phyloP scores from a whole-genome alignment of 164 flowering plant species.

The Magnolia officinalis region DNA sequence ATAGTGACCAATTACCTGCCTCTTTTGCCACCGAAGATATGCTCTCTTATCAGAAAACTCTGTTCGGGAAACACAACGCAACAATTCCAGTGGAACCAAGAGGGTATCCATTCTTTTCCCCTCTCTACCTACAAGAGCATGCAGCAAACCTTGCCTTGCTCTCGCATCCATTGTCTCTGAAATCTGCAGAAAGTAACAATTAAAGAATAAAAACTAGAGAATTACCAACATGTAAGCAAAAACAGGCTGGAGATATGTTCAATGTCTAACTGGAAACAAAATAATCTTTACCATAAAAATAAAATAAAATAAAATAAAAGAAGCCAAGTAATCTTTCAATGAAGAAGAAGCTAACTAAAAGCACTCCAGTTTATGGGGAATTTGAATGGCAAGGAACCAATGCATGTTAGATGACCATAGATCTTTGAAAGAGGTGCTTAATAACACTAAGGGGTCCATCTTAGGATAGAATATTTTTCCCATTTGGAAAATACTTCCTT shows the following conservation, averaged over 20 bases:
- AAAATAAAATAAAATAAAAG: no score
- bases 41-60: conserved; percentile 96
- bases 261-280: neutral
- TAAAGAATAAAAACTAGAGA: neutral
- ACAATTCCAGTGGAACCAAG: conserved; percentile 83
- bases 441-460: no score
- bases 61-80: conserved; percentile 80
- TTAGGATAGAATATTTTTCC: no score
- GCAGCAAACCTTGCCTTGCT: conserved; percentile 84
- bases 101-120: conserved; percentile 98
- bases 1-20: conserved; percentile 60
- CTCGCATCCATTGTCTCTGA: conserved; percentile 91
- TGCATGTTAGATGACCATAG: no score
- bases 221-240: neutral
- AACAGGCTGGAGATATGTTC: neutral
- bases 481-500: no score
- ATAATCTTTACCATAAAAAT: neutral
- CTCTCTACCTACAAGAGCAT: conserved; percentile 81
- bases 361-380: no score
- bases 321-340: neutral
- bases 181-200: conserved; percentile 44
- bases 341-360: no score
- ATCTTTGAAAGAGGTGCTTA: no score
- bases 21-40: conserved; percentile 90
- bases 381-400: no score